Conservation (phyloP, 352 stramenopile species). For the Peronospora destructor region DNA sequence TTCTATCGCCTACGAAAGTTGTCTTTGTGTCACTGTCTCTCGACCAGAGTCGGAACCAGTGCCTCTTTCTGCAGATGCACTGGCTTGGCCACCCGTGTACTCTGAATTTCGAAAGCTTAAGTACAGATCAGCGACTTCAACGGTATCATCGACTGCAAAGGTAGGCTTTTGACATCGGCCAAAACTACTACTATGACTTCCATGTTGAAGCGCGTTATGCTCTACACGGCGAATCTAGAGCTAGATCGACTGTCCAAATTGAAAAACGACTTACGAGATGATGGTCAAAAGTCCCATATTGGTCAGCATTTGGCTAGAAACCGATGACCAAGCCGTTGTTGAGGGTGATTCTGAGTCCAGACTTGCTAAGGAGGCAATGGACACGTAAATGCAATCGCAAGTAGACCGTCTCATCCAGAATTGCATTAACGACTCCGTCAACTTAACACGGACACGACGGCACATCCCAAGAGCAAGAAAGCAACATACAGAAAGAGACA, state of each 20-base stretch:
- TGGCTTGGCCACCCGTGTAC: constrained; percentile 18
- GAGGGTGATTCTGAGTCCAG: background rate
- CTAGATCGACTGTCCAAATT: constrained; percentile 14
- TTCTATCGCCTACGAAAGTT: constrained; percentile 32
- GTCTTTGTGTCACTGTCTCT: constrained; percentile 33
- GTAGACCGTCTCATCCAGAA: background rate
- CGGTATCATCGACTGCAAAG: background rate
- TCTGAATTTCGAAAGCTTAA: constrained; percentile 21
- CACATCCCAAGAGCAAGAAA: constrained; percentile 15
- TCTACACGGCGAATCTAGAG: constrained; percentile 4
- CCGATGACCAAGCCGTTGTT: background rate
- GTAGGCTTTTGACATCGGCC: constrained; percentile 19
- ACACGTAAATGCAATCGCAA: background rate
- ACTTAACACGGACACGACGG: background rate
- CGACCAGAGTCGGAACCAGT: constrained; percentile 14
- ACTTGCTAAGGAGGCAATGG: background rate
- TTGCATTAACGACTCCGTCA: background rate
- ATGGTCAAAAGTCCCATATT: background rate
- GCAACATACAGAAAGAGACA: constrained; percentile 18
- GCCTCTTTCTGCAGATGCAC: constrained; percentile 12
- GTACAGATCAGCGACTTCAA: background rate
- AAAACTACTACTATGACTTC: constrained; percentile 13
- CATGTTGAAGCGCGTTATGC: constrained; percentile 9
- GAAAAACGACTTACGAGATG: constrained; percentile 13
- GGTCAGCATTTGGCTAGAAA: too few species aligned